Base-by-base conservation (phyloP, 139 green algal species). In the Nannochloris sp. region DNA sequence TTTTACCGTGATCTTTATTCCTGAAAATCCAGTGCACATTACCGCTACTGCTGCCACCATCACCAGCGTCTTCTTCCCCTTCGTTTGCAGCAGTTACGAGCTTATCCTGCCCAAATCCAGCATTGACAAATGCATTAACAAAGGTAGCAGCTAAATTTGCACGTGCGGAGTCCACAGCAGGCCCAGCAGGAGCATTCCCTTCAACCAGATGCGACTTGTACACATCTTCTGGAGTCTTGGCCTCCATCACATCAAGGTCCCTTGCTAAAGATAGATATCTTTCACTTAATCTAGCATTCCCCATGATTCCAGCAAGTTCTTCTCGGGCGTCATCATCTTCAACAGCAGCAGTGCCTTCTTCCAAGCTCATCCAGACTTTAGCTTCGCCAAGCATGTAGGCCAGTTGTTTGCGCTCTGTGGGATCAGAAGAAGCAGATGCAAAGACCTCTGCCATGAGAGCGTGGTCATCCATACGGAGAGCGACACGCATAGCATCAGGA, bases 71-170 rank as follows among this genome's bases (percentile, higher is more conserved):
- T 46, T 55, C 35, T 51, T 74, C 73, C n/a, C 51, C 57, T 54
- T 76, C 73, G 13, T 37, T 45, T 3, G 57, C 56, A 1, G 60
- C 60, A 0, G 84, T 90, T 24, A 95, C 72, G 33, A 96, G 82
- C 82, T 92, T 93, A 74, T 96, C 93, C 36, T 94, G 79, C 3
- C 94, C 94, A 60, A 97, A 99, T 15, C 92, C 94, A 23, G 93
- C 91, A 66, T 99, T 99, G 10, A 99, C 90, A 65, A 99, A 96
- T 9, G 80, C 94, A 72, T 98, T 99, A 25, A 99, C 94, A 74
- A 97, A 96, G 1, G 94, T 96, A 34, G 84, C 79, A 0, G 94
- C 90, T 57, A 99, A 83, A 77, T 99, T 98, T 53, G 90, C 81
- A 27, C 87, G 83, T 3, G 94, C 94, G 4, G 79, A 92, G 77